phyloP scores from a whole-genome alignment of 257 asterid genomes.

The Solanum neorickii region DNA sequence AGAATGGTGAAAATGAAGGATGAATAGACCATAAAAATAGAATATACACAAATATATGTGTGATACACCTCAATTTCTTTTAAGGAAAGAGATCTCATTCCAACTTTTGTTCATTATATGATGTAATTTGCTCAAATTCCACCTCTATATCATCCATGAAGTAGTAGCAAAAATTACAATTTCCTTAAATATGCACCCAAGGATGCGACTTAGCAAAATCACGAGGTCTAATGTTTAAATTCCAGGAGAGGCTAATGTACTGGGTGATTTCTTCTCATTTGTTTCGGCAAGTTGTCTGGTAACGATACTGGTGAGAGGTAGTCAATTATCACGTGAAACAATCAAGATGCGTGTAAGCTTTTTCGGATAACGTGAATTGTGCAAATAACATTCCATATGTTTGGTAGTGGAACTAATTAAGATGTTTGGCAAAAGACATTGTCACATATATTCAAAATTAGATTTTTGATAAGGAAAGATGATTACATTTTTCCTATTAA shows the following conservation, averaged over 20 bases:
- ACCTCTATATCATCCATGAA: neutral
- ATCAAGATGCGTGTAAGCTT: neutral
- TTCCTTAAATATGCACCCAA: neutral
- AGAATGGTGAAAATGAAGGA: neutral
- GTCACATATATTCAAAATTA: neutral
- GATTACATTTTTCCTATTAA: neutral
- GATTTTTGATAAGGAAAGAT: neutral
- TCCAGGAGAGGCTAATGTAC: rapidly evolving
- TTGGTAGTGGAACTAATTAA: neutral
- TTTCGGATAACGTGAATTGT: neutral
- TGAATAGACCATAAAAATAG: neutral
- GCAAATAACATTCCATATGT: neutral
- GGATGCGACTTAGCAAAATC: neutral
- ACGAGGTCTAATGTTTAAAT: neutral
- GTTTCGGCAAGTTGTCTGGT: neutral
- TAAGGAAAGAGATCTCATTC: neutral
- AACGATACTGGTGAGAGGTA: rapidly evolving
- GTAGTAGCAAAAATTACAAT: neutral
- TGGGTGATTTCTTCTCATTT: neutral
- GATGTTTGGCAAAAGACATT: neutral
- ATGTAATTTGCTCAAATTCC: neutral
- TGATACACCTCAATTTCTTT: neutral
- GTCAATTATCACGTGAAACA: neutral
- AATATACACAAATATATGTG: neutral
- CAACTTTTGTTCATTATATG: neutral